A percentile compares a stretch with the other conserved stretches of the same genome.
Conservation (phyloP, 2,329 filamentous ascomycete species). For the Penicillium sp. region DNA sequence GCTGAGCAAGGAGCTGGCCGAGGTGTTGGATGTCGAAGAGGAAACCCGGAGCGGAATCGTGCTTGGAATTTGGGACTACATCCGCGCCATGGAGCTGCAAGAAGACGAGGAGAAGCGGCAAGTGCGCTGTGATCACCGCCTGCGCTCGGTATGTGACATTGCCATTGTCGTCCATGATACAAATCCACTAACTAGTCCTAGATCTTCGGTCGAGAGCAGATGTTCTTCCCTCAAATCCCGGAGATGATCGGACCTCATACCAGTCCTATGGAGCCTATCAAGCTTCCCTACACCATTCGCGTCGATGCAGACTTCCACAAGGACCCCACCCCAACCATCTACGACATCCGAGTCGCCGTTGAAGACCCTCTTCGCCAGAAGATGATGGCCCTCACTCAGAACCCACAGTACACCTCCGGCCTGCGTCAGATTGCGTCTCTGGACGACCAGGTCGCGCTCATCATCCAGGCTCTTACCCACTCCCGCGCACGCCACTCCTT, state of each 20-base stretch:
- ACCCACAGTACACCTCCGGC: conserved; percentile 63
- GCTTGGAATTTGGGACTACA: conserved; percentile 93
- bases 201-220: conserved; percentile 68
- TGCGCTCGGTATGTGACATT: conserved; percentile 61
- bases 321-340: conserved; percentile 71
- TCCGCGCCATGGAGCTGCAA: conserved; percentile 75
- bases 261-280: conserved; percentile 70
- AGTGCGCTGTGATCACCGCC: conserved; percentile 79
- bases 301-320: conserved; percentile 80
- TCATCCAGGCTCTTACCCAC: conserved; percentile 75
- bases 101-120: conserved; percentile 93
- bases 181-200: conserved; percentile 33
- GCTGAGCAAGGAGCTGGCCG: conserved; percentile 70
- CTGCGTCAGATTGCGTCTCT: conserved; percentile 70
- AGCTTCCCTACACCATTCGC: conserved; percentile 85
- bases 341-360: conserved; percentile 79
- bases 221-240: conserved; percentile 80
- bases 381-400: conserved; percentile 61
- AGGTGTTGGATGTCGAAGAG: conserved; percentile 79
- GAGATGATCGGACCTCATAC: conserved; percentile 76
- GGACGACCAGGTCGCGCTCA: conserved; percentile 78
- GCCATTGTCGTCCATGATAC: neutral
- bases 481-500: conserved; percentile 90
- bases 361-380: conserved; percentile 73
- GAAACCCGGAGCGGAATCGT: conserved; percentile 83